phyloP scores from a whole-genome alignment of 2,329 filamentous ascomycete genomes.

The Raffaelea ambrosiae region DNA sequence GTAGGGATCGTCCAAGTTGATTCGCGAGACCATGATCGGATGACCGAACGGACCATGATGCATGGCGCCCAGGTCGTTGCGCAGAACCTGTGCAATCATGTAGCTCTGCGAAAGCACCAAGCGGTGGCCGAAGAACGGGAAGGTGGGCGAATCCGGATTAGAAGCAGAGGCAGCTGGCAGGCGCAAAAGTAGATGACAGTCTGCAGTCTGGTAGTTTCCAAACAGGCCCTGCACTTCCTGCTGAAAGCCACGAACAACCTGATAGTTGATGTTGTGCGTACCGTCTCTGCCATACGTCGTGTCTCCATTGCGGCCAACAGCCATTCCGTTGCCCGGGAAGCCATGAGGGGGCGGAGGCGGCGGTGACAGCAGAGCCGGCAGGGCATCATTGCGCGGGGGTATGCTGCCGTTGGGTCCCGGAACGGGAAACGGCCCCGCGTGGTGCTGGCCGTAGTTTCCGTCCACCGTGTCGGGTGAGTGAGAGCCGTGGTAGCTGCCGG shows the following conservation, averaged over 20 bases:
- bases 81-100: slow-evolving; percentile 8
- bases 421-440: slow-evolving; percentile 3
- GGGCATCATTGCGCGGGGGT: slow-evolving; percentile 1
- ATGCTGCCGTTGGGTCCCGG: slow-evolving; percentile 4
- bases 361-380: slow-evolving; percentile 6
- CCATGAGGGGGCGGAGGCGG: slow-evolving; percentile 3
- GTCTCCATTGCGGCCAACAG: background rate
- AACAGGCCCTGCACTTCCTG: slow-evolving; percentile 7
- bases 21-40: slow-evolving; percentile 3
- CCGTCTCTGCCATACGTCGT: background rate
- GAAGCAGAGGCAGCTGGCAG: too few species aligned
- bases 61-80: background rate
- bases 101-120: slow-evolving; percentile 13
- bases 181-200: slow-evolving; percentile 12
- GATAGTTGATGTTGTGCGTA: slow-evolving; percentile 3
- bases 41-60: slow-evolving; percentile 9
- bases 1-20: slow-evolving; percentile 10
- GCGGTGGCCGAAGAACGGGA: slow-evolving; percentile 14
- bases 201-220: slow-evolving; percentile 8
- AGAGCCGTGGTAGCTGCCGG: slow-evolving; percentile 54
- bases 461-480: slow-evolving; percentile 24
- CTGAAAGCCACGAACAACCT: slow-evolving; percentile 10
- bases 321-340: background rate
- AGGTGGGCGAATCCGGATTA: too few species aligned
- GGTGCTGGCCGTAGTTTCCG: background rate